Evolutionary conservation across 2,329 filamentous ascomycete species (phyloP).

Genomic region (Aspergillus pseudoviridinutans): DNA sequence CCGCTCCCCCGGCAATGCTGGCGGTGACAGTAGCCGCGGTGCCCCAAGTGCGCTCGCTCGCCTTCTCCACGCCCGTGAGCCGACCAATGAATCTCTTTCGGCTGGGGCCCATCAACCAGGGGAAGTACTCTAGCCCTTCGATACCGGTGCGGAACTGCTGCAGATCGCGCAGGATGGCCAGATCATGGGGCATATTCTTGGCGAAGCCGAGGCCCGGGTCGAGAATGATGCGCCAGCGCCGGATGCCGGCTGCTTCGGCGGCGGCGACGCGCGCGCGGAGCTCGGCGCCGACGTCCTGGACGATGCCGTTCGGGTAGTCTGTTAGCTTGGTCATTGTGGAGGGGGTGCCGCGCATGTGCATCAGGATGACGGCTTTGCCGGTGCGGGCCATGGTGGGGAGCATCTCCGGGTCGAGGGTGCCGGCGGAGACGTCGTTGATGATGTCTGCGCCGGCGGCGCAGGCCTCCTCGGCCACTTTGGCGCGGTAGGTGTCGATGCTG

Average conservation of each 20-base stretch:
- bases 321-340: conserved; percentile 71
- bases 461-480: conserved; percentile 72
- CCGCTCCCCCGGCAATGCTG: conserved; percentile 79
- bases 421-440: conserved; percentile 91
- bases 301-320: conserved; percentile 65
- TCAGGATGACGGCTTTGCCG: conserved; percentile 74
- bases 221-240: conserved; percentile 89
- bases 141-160: conserved; percentile 52
- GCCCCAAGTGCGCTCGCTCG: conserved; percentile 71
- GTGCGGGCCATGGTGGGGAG: conserved; percentile 72
- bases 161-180: conserved; percentile 69
- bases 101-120: conserved; percentile 86
- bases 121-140: conserved; percentile 54
- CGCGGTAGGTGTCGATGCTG: conserved; percentile 90
- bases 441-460: conserved; percentile 79
- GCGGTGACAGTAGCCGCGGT: conserved; percentile 86
- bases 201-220: conserved; percentile 95
- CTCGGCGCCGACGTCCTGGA: conserved; percentile 63
- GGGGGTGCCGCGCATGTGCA: conserved; percentile 91
- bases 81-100: conserved; percentile 85
- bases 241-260: conserved; percentile 76
- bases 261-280: conserved; percentile 65
- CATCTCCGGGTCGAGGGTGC: conserved; percentile 75
- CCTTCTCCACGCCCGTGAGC: conserved; percentile 69
- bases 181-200: conserved; percentile 75